A percentile compares a stretch with the other conserved stretches of the same genome.
Conservation (phyloP, 768 basidiomycete species). For the Pleurotus djamor region DNA sequence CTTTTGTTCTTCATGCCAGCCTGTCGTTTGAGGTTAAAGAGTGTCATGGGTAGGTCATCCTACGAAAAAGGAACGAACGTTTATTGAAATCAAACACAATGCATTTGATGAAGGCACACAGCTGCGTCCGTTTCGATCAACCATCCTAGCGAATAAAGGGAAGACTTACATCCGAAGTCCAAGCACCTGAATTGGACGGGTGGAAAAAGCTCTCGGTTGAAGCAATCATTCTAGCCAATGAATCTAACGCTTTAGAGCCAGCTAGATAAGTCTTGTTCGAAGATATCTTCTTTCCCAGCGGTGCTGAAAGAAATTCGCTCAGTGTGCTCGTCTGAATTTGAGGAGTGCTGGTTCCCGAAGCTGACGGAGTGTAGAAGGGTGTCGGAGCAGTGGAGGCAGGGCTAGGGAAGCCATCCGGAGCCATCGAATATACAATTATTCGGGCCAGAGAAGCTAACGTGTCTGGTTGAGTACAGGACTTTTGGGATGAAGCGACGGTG, state of each 20-base stretch:
- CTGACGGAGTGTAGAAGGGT: slow-evolving; percentile 69
- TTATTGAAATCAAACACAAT: slow-evolving; percentile 85
- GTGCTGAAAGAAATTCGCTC: slow-evolving; percentile 59
- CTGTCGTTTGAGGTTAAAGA: slow-evolving; percentile 26
- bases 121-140: slow-evolving; percentile 28
- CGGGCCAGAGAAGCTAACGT: slow-evolving; percentile 70
- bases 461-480: slow-evolving; percentile 10
- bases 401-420: slow-evolving; percentile 54
- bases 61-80: slow-evolving; percentile 36
- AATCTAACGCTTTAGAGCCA: slow-evolving; percentile 83
- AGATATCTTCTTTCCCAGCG: slow-evolving; percentile 44
- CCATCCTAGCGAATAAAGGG: background rate
- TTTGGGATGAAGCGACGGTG: slow-evolving; percentile 14
- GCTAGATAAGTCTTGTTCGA: slow-evolving; percentile 61
- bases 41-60: background rate
- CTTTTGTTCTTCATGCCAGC: slow-evolving; percentile 78
- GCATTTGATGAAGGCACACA: slow-evolving; percentile 84
- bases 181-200: slow-evolving; percentile 82
- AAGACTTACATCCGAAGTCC: slow-evolving; percentile 68
- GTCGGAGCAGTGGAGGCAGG: slow-evolving; percentile 66
- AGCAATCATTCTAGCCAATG: slow-evolving; percentile 79
- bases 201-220: slow-evolving; percentile 92
- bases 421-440: slow-evolving; percentile 90
- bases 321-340: slow-evolving; percentile 42
- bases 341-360: slow-evolving; percentile 62